Conservation (phyloP, 1,284 basidiomycete genomes). For the Phellopilus nigrolimitatus region DNA sequence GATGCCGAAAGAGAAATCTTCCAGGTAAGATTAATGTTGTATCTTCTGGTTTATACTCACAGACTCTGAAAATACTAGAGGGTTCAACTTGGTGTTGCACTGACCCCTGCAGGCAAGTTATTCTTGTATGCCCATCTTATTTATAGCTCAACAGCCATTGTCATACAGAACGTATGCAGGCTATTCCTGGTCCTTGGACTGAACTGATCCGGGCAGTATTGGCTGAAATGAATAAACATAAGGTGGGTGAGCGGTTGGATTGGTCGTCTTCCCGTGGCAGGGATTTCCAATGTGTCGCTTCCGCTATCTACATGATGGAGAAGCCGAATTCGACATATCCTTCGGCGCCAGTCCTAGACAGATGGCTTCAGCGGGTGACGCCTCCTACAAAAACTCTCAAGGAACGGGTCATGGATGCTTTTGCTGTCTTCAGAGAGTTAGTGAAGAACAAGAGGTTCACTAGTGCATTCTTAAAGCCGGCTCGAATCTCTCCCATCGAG, state of each 20-base stretch:
- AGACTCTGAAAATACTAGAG: conserved; percentile 31
- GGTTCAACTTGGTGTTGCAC: conserved; percentile 68
- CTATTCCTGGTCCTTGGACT: conserved; percentile 59
- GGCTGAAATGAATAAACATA: conserved; percentile 8
- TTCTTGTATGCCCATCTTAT: not conserved
- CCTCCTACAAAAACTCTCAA: conserved; percentile 44
- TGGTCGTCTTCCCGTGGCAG: conserved; percentile 61
- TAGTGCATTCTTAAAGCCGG: conserved; percentile 43
- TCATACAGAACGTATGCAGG: conserved; percentile 65
- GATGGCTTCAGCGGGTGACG: conserved; percentile 48
- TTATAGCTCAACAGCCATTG: not conserved
- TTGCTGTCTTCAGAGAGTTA: conserved; percentile 52
- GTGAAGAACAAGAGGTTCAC: conserved; percentile 37
- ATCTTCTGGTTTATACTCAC: not conserved
- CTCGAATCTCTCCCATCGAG: conserved; percentile 63
- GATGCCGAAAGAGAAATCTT: conserved; percentile 70
- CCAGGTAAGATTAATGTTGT: conserved; percentile 31
- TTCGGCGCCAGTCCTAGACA: conserved; percentile 49
- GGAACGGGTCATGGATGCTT: conserved; percentile 40
- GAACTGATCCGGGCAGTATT: conserved; percentile 53
- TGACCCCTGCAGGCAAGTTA: conserved; percentile 57
- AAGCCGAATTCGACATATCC: conserved; percentile 44
- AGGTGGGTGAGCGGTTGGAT: conserved; percentile 41
- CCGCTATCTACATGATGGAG: conserved; percentile 60
- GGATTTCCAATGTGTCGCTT: conserved; percentile 66